phyloP scores from a whole-genome alignment of 345 rosid species.

The Heritiera fomes region DNA sequence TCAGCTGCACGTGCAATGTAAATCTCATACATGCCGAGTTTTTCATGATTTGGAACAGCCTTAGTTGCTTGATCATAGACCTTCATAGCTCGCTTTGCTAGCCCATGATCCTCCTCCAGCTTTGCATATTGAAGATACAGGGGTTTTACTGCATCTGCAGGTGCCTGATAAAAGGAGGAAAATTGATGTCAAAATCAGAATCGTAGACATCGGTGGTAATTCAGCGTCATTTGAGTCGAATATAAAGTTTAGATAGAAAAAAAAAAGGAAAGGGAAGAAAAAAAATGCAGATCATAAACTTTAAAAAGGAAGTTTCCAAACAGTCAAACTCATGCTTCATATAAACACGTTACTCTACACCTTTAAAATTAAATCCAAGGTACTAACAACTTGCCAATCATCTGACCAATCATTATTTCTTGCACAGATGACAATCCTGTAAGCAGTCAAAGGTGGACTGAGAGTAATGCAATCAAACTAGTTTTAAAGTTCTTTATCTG shows the following conservation, averaged over 20 bases:
- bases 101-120: conserved; percentile 91
- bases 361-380: not conserved
- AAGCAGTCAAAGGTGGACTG: not conserved
- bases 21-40: conserved; percentile 85
- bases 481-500: not conserved
- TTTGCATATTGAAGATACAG: conserved; percentile 94
- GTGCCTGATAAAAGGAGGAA: conserved; percentile 56
- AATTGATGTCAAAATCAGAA: not conserved
- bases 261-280: not conserved
- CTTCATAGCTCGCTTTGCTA: conserved; percentile 96
- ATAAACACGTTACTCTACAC: not conserved
- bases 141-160: conserved; percentile 86
- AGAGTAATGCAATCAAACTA: not conserved
- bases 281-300: not conserved
- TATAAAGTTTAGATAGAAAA: not conserved
- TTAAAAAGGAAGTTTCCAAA: not conserved
- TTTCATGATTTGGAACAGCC: conserved; percentile 82
- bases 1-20: conserved; percentile 94
- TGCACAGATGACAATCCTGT: not conserved
- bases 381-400: not conserved
- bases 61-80: conserved; percentile 93
- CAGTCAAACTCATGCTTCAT: conserved; percentile 1
- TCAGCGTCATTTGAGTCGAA: conserved; percentile 3
- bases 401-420: not conserved
- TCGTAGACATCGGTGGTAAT: not conserved